phyloP scores from a whole-genome alignment of 129 eudicot species.

The Pulicaria dysenterica region DNA sequence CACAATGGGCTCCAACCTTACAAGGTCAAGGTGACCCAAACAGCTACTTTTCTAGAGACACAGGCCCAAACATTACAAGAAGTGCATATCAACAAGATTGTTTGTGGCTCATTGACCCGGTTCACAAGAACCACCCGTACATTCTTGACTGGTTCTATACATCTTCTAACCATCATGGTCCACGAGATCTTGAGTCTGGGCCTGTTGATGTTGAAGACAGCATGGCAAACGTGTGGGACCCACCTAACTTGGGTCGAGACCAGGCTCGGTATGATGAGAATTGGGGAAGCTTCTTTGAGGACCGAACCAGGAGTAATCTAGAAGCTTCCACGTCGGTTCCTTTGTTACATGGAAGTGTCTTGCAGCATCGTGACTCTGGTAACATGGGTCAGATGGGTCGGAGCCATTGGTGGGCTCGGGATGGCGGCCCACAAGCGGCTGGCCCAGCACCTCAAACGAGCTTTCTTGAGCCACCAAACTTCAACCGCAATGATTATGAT shows the following conservation, averaged over 20 bases:
- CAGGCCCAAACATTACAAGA: constrained; percentile 35
- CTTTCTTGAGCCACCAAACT: constrained; percentile 82
- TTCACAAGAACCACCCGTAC: constrained; percentile 69
- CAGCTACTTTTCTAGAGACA: constrained; percentile 50
- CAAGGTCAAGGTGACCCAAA: constrained; percentile 43
- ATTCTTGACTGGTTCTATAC: constrained; percentile 87
- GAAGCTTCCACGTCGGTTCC: constrained; percentile 85
- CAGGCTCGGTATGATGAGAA: constrained; percentile 45
- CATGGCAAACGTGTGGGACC: constrained; percentile 48
- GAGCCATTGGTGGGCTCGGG: constrained; percentile 93
- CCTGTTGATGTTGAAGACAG: constrained; percentile 32
- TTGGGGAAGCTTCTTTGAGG: constrained; percentile 64
- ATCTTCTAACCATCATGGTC: constrained; percentile 40
- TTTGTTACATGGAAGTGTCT: constrained; percentile 54
- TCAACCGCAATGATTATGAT: constrained; percentile 26
- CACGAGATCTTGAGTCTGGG: constrained; percentile 35
- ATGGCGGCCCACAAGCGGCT: constrained; percentile 24
- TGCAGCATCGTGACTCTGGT: constrained; percentile 57
- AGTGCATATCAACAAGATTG: constrained; percentile 54
- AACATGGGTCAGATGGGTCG: constrained; percentile 34
- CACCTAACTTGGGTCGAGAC: constrained; percentile 35
- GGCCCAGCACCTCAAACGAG: constrained; percentile 64
- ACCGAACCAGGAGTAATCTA: constrained; percentile 41
- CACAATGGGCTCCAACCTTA: constrained; percentile 39
- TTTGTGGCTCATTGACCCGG: constrained; percentile 66